Evolutionary conservation across 352 stramenopile species (phyloP).

Genomic region (Pythium myriotylum): DNA sequence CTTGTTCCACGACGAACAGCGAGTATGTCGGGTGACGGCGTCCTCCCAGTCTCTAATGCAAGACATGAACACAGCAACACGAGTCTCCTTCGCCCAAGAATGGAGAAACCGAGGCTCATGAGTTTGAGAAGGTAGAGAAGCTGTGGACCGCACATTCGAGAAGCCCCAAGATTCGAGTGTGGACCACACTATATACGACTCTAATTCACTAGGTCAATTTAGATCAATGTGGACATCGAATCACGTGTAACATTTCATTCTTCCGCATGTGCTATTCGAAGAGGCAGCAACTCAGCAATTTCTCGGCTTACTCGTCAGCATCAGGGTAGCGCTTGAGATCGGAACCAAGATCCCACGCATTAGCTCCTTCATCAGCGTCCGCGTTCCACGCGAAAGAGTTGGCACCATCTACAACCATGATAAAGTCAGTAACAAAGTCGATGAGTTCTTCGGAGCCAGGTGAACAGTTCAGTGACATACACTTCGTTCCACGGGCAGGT

Average conservation of each 20-base stretch:
- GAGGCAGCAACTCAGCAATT: no score
- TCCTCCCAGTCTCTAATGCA: no score
- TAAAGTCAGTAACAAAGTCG: slow-evolving; percentile 1
- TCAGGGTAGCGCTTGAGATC: slow-evolving; percentile 41
- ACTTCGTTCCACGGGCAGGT: slow-evolving; percentile 59
- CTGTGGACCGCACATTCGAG: no score
- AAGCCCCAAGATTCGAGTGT: neutral
- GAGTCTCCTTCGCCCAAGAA: no score
- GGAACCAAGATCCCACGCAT: slow-evolving; percentile 51
- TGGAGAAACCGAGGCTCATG: no score
- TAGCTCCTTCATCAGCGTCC: slow-evolving; percentile 64
- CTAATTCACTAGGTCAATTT: neutral
- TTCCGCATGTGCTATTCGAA: neutral
- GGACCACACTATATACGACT: slow-evolving; percentile 1
- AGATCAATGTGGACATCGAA: slow-evolving; percentile 1
- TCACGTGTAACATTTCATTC: neutral
- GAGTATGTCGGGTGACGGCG: neutral
- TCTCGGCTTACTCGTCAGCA: slow-evolving; percentile 10
- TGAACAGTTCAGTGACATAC: slow-evolving; percentile 32
- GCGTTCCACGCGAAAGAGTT: slow-evolving; percentile 80
- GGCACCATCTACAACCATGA: slow-evolving; percentile 41
- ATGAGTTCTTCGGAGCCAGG: slow-evolving; percentile 9
- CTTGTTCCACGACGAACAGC: neutral
- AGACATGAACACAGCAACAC: no score
- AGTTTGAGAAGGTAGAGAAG: no score